Evolutionary conservation across 495 filamentous ascomycete genomes (phyloP).

Genomic region (Neurospora sp.): DNA sequence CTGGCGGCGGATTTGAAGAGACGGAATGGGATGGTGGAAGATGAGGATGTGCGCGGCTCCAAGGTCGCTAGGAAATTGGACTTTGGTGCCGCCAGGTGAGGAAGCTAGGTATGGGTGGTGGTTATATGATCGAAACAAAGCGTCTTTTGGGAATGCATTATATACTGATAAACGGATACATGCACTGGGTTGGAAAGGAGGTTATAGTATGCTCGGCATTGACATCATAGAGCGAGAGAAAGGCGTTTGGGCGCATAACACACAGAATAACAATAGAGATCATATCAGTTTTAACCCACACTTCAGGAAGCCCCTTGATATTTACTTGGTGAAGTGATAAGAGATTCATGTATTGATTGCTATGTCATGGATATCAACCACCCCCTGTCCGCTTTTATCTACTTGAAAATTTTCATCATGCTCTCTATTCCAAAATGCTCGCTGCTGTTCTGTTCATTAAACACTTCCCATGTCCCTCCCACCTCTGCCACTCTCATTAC

Average conservation of each 20-base stretch:
- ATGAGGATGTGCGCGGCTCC: constrained; percentile 39
- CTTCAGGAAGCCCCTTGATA: no score
- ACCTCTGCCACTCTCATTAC: background rate
- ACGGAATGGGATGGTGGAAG: constrained; percentile 62
- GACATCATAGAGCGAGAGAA: background rate
- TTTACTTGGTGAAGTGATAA: background rate
- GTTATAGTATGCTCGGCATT: background rate
- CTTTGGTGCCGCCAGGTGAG: constrained; percentile 54
- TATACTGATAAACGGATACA: background rate
- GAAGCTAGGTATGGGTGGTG: background rate
- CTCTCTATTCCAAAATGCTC: background rate
- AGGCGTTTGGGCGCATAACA: background rate
- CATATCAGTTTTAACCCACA: background rate
- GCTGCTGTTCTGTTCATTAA: background rate
- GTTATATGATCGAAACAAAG: background rate
- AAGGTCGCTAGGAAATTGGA: constrained; percentile 83
- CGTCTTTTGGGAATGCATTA: background rate
- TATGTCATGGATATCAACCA: background rate
- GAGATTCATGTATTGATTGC: background rate
- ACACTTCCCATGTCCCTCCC: no score
- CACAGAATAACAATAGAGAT: background rate
- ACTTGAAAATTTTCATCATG: background rate
- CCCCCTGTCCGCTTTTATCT: background rate
- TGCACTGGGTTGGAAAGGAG: background rate
- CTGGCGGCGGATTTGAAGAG: constrained; percentile 78